phyloP scores from a whole-genome alignment of 306 rosid species.

The Pachyrhizus erosus region DNA sequence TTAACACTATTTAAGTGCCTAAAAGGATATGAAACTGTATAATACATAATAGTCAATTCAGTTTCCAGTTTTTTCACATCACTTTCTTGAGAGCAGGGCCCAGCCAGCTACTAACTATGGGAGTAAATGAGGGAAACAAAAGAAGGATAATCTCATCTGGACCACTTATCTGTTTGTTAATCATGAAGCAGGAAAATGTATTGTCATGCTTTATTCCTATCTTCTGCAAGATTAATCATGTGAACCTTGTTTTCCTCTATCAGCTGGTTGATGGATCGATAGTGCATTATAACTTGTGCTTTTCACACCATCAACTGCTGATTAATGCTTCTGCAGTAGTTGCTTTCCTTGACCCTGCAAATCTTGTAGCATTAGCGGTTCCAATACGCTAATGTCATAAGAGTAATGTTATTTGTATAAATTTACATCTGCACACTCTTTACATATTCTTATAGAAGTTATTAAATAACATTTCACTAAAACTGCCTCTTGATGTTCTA shows the following conservation, averaged over 20 bases:
- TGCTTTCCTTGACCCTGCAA: conserved; percentile 16
- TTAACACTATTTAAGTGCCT: no score
- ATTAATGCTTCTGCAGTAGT: conserved; percentile 21
- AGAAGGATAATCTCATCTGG: conserved; percentile 10
- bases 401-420: not conserved
- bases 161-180: conserved; percentile 33
- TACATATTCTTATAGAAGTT: not conserved
- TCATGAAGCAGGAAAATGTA: conserved; percentile 5
- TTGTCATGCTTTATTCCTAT: conserved; percentile 24
- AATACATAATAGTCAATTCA: not conserved
- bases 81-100: conserved; percentile 3
- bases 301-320: conserved; percentile 18
- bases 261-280: conserved; percentile 34
- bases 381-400: not conserved
- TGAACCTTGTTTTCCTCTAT: conserved; percentile 2
- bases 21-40: conserved; percentile 6
- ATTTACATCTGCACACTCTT: not conserved
- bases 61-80: conserved; percentile 19
- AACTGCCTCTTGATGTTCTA: not conserved
- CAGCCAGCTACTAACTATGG: conserved; percentile 1
- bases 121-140: conserved; percentile 10
- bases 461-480: not conserved
- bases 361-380: conserved; percentile 27
- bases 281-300: not conserved
- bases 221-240: conserved; percentile 26